Conservation (phyloP, 768 basidiomycete genomes). For the Leucosporidium creatinivorum region DNA sequence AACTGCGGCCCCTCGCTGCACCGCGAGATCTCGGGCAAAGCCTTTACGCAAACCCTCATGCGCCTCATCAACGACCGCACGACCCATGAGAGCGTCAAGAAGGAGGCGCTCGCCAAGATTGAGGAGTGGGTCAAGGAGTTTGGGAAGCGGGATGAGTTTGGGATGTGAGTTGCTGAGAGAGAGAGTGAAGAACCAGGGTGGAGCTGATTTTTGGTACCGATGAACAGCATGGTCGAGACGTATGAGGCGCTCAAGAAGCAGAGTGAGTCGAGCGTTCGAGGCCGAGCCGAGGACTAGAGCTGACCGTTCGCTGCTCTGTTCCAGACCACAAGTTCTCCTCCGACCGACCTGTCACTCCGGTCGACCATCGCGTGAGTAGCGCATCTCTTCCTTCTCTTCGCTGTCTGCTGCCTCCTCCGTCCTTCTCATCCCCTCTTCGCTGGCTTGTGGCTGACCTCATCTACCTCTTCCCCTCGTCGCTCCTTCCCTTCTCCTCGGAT, state of each 20-base stretch:
- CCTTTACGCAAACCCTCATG: slow-evolving; percentile 84
- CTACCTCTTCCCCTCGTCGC: not conserved
- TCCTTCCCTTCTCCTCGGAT: no score
- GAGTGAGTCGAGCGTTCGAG: slow-evolving; percentile 50
- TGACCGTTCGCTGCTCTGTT: not conserved
- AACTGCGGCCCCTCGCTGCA: slow-evolving; percentile 77
- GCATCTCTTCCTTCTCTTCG: not conserved
- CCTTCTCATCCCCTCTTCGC: not conserved
- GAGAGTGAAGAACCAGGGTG: not conserved
- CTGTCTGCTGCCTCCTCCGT: no score
- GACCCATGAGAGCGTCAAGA: slow-evolving; percentile 83
- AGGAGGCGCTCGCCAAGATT: slow-evolving; percentile 62
- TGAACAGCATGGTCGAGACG: slow-evolving; percentile 69
- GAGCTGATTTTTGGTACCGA: not conserved
- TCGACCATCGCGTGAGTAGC: not conserved
- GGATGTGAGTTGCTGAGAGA: slow-evolving; percentile 46
- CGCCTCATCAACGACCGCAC: slow-evolving; percentile 81
- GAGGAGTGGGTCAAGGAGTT: slow-evolving; percentile 80
- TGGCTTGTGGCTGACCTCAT: no score
- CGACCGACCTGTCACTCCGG: not conserved
- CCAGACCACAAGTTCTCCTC: slow-evolving; percentile 21
- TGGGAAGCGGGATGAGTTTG: slow-evolving; percentile 66
- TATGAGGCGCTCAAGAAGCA: slow-evolving; percentile 73
- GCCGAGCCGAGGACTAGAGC: not conserved
- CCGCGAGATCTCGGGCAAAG: slow-evolving; percentile 77